Conservation (phyloP, 1,139 yeast genomes). For the Suhomyces yuchorum region DNA sequence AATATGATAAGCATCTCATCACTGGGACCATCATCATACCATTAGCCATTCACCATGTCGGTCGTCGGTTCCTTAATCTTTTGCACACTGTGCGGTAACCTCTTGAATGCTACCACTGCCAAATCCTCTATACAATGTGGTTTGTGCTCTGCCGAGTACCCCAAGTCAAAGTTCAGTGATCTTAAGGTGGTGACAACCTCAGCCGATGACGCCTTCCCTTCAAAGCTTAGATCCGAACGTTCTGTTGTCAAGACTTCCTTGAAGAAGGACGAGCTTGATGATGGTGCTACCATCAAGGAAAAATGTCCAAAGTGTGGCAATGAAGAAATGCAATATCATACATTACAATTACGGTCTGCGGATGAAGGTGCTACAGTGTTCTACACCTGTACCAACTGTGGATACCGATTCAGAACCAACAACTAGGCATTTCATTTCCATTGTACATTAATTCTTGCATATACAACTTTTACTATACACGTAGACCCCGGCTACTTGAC, state of each 20-base stretch:
- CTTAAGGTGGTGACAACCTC: slow-evolving; percentile 86
- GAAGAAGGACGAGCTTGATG: slow-evolving; percentile 77
- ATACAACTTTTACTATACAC: slow-evolving; percentile 7
- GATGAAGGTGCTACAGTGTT: slow-evolving; percentile 98
- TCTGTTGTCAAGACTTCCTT: slow-evolving; percentile 88
- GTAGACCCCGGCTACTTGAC: slow-evolving; percentile 15
- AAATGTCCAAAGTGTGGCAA: slow-evolving; percentile 97
- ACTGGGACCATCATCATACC: background rate
- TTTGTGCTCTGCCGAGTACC: slow-evolving; percentile 65
- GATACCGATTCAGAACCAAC: slow-evolving; percentile 90
- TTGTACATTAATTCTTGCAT: slow-evolving; percentile 12
- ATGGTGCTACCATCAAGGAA: slow-evolving; percentile 95
- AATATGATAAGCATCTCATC: slow-evolving; percentile 11
- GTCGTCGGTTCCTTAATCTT: slow-evolving; percentile 94
- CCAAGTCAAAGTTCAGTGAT: slow-evolving; percentile 62
- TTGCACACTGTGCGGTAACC: slow-evolving; percentile 91
- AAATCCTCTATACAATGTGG: slow-evolving; percentile 57
- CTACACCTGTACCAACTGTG: slow-evolving; percentile 92
- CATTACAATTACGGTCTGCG: slow-evolving; percentile 93
- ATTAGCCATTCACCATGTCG: slow-evolving; percentile 55
- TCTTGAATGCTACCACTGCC: slow-evolving; percentile 69
- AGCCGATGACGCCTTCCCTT: slow-evolving; percentile 90
- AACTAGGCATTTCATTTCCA: slow-evolving; percentile 44
- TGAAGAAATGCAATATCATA: slow-evolving; percentile 97
- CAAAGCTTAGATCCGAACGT: slow-evolving; percentile 73